Conservation (phyloP, 2,329 filamentous ascomycete genomes). For the Colletotrichum lindemuthianum region DNA sequence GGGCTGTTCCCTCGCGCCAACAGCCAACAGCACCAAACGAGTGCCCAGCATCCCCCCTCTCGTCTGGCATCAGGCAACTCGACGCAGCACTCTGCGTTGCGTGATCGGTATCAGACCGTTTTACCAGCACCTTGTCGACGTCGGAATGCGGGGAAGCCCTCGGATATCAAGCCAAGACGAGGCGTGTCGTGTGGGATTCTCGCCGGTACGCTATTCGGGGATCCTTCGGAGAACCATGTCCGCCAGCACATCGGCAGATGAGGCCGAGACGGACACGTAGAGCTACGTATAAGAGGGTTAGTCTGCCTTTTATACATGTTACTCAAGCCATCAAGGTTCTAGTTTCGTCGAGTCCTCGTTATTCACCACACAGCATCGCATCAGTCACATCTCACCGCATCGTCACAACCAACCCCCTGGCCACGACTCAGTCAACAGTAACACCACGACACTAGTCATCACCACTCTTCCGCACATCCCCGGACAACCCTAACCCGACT, state of each 20-base stretch:
- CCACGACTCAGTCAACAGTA: neutral
- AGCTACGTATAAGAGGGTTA: neutral
- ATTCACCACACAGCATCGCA: no score
- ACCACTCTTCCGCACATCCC: no score
- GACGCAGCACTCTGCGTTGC: slow-evolving; percentile 5
- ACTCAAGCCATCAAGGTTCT: slow-evolving; percentile 23
- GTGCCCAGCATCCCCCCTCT: neutral
- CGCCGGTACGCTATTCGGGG: slow-evolving; percentile 25
- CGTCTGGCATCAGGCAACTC: slow-evolving; percentile 23
- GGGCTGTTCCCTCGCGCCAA: neutral
- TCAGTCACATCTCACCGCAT: no score
- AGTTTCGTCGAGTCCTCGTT: slow-evolving; percentile 15
- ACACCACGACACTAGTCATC: neutral
- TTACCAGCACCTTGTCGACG: neutral
- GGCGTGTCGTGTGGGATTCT: slow-evolving; percentile 4
- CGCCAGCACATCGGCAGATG: slow-evolving; percentile 23
- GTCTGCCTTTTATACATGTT: slow-evolving; percentile 5
- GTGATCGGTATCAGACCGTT: slow-evolving; percentile 19
- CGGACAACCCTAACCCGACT: no score
- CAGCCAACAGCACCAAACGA: neutral
- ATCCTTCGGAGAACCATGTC: slow-evolving; percentile 24
- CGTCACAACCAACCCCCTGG: neutral
- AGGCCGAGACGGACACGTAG: neutral
- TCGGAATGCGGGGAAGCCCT: slow-evolving; percentile 31
- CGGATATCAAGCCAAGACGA: slow-evolving; percentile 22